phyloP scores from a whole-genome alignment of 2,329 filamentous ascomycete species.

The Onygenales sp. region DNA sequence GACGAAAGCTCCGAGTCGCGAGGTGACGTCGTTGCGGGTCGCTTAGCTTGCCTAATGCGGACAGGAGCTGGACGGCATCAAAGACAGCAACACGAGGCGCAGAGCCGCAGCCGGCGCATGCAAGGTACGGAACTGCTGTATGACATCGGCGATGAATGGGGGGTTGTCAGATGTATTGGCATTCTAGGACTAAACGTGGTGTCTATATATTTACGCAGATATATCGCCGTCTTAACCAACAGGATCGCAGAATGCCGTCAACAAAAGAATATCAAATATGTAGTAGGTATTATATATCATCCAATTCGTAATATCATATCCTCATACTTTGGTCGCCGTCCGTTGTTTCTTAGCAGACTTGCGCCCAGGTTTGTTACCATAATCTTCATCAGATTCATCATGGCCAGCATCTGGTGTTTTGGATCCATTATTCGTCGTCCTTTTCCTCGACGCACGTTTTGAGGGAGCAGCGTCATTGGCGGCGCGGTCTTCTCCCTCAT shows the following conservation, averaged over 20 bases:
- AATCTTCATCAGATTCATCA: neutral
- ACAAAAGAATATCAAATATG: too few species aligned
- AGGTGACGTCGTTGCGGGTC: conserved; percentile 3
- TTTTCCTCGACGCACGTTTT: neutral
- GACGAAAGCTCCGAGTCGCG: neutral
- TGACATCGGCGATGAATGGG: neutral
- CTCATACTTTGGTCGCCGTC: neutral
- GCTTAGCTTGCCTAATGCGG: conserved; percentile 3
- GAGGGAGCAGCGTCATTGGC: conserved; percentile 4
- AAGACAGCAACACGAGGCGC: neutral
- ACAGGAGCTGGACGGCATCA: neutral
- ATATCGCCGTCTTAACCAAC: too few species aligned
- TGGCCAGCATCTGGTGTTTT: neutral
- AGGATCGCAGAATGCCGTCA: too few species aligned
- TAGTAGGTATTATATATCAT: neutral
- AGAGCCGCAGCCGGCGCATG: neutral
- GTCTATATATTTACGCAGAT: too few species aligned
- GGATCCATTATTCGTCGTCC: neutral
- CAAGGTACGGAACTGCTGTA: neutral
- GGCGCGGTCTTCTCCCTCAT: conserved; percentile 5
- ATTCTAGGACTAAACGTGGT: too few species aligned
- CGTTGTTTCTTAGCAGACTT: conserved; percentile 1
- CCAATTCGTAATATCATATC: neutral
- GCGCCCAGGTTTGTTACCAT: neutral
- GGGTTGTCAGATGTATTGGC: too few species aligned